Base-by-base conservation (phyloP, 179 eudicot species). In the Pouteria campechiana region DNA sequence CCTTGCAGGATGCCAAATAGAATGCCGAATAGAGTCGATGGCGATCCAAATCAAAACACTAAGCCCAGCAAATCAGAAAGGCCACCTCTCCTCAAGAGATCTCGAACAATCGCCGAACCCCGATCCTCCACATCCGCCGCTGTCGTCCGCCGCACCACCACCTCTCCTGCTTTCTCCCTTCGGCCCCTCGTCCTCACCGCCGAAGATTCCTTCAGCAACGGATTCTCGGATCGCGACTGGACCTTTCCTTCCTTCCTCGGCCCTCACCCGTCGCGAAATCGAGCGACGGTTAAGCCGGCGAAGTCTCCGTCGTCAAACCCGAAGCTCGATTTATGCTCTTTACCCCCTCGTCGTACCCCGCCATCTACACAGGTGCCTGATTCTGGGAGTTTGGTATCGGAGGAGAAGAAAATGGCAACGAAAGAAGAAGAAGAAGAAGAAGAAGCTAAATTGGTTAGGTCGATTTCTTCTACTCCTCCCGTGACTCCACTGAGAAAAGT, bases 241-340 rank as follows among this genome's bases (percentile, higher is more conserved):
- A 46, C 68, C 27, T 75, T 59, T 44, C 77, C 82, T 1, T 67
- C 78, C 7, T 64, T 64, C 37, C 65, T 71, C 13, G 82, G 75
- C 2, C 73, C 73, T 3, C 41, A 74, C 38, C 57, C 76, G 1
- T 32, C 76, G 23, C 58, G 81, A 16, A 55, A 35, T 14, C 50
- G 65, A 28, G 52, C 29, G 41, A 50, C 43, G 3, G 41, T 67
- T 20, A 61, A 61, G 33, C 34, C 64, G 0, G 34, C 69, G 17
- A 67, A 55, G 39, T 47, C 57, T 28, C 62, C 19, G 18, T n/a
- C n/a, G n/a, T n/a, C n/a, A n/a, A n/a, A n/a, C n/a, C n/a, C n/a
- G n/a, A n/a, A n/a, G n/a, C n/a, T n/a, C n/a, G n/a, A n/a, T n/a
- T n/a, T n/a, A n/a, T n/a, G n/a, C n/a, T n/a, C n/a, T n/a, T n/a